These are phyloP conservation scores for Gaeumannomyces tritici DNA, from an alignment of 2,329 filamentous ascomycete species.

Conservation along the genomic window DNA sequence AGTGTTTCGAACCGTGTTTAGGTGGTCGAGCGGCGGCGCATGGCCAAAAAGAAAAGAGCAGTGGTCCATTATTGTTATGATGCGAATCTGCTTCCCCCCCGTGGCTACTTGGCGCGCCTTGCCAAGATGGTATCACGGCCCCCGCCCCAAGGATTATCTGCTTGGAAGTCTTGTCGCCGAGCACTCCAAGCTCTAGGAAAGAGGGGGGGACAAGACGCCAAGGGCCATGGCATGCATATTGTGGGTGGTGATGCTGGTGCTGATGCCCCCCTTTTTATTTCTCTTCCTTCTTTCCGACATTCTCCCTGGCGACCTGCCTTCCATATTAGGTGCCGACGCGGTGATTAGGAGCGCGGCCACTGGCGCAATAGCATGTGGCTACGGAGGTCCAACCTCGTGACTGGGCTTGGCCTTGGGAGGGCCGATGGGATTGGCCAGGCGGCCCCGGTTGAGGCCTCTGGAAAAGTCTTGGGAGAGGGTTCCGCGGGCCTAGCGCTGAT, in stretches of 20 bases:
- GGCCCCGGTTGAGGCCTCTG: background rate
- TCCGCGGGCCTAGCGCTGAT: background rate
- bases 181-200: background rate
- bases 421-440: background rate
- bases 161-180: background rate
- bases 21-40: background rate
- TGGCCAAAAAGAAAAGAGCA: too few species aligned
- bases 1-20: background rate
- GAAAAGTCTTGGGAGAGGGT: background rate
- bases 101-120: background rate
- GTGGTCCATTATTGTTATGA: background rate
- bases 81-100: background rate
- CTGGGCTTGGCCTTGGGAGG: background rate
- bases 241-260: background rate
- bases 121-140: background rate
- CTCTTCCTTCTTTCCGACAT: background rate
- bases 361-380: background rate
- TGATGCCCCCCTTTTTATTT: too few species aligned
- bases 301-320: background rate
- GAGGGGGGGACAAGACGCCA: background rate
- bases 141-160: background rate
- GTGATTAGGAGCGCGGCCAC: too few species aligned
- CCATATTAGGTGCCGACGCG: background rate
- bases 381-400: background rate
- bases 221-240: background rate